phyloP scores from a whole-genome alignment of 352 stramenopile species.

The Peronospora destructor region DNA sequence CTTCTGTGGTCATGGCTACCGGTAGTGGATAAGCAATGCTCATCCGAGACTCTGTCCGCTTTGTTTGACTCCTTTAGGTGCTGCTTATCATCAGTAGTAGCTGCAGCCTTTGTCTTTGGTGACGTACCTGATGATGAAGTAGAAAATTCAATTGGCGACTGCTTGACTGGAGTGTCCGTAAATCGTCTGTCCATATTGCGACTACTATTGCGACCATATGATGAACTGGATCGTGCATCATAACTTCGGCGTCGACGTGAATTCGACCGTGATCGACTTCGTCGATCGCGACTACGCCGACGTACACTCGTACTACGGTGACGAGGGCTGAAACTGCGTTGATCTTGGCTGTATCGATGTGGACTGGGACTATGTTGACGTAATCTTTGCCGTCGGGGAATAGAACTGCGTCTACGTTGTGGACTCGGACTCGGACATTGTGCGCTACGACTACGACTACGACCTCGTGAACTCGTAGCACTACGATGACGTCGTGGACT shows the following conservation, averaged over 20 bases:
- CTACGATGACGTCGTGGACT: not conserved
- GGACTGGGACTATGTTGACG: conserved; percentile 6
- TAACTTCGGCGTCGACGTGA: conserved; percentile 14
- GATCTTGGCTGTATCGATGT: not conserved
- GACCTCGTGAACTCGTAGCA: not conserved
- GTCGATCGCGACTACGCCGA: conserved; percentile 8
- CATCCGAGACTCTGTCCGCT: conserved; percentile 2
- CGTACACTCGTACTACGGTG: too few relatives aligned
- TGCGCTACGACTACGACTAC: conserved; percentile 4
- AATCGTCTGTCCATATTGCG: conserved; percentile 6
- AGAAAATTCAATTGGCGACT: not conserved
- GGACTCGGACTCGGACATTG: conserved; percentile 7
- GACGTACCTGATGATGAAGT: not conserved
- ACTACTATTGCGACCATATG: conserved; percentile 16
- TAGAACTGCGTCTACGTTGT: conserved; percentile 3
- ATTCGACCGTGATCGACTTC: conserved; percentile 20
- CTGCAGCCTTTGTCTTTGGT: conserved; percentile 3
- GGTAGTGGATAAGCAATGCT: not conserved
- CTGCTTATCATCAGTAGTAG: conserved; percentile 1
- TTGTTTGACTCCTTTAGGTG: conserved; percentile 1
- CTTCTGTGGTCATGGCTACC: conserved; percentile 7
- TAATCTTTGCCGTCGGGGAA: not conserved
- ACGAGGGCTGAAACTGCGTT: not conserved
- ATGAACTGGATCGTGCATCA: conserved; percentile 16
- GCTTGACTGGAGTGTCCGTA: conserved; percentile 1